These are phyloP conservation scores for Microdochium nivale DNA, from an alignment of 2,329 filamentous ascomycete genomes.

Conservation along the genomic window DNA sequence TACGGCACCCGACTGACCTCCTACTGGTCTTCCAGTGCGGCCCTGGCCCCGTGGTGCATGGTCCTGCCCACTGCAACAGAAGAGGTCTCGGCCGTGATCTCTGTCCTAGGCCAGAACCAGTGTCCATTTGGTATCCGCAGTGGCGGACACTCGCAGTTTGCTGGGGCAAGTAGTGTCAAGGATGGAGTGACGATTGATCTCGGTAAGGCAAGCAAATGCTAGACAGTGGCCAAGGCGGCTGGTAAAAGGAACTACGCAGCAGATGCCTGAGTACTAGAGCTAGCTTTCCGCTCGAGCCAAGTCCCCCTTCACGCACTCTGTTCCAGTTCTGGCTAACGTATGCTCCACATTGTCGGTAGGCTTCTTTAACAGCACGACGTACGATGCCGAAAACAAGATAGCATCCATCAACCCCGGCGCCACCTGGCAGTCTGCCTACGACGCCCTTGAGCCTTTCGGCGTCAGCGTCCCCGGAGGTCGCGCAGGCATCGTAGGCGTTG, in stretches of 20 bases:
- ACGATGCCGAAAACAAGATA: slow-evolving; percentile 15
- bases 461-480: slow-evolving; percentile 16
- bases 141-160: slow-evolving; percentile 16
- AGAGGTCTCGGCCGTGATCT: slow-evolving; percentile 27
- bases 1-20: slow-evolving; percentile 15
- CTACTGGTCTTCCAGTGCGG: slow-evolving; percentile 27
- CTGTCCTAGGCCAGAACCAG: slow-evolving; percentile 17
- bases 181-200: slow-evolving; percentile 17
- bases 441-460: slow-evolving; percentile 11
- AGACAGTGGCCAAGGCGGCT: no score
- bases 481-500: slow-evolving; percentile 16
- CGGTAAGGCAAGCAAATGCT: slow-evolving; percentile 4
- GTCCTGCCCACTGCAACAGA: slow-evolving; percentile 20
- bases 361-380: slow-evolving; percentile 20
- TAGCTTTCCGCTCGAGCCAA: no score
- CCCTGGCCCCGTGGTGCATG: slow-evolving; percentile 25
- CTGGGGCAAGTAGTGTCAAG: slow-evolving; percentile 12
- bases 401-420: slow-evolving; percentile 20
- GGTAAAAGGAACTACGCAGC: no score
- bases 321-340: background rate
- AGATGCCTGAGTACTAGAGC: no score
- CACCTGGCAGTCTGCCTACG: slow-evolving; percentile 16
- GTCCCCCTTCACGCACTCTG: no score
- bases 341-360: slow-evolving; percentile 4
- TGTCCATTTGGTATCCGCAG: slow-evolving; percentile 28